Base-by-base conservation (phyloP, 2,329 filamentous ascomycete species). In the Sclerotinia trifoliorum region DNA sequence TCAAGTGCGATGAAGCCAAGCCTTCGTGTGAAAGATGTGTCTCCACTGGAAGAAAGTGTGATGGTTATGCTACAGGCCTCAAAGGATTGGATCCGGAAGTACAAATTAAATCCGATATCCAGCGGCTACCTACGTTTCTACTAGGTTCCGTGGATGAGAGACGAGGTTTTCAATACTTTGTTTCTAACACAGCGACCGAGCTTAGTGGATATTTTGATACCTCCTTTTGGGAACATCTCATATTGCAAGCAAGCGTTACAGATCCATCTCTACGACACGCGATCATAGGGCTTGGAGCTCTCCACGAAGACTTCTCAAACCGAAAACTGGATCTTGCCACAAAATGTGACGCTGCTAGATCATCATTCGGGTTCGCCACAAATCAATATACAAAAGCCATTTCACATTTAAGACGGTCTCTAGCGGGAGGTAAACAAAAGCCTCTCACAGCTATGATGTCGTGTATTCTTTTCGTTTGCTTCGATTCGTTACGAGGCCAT, bases 361-460 rank as follows among this genome's bases (percentile, higher is more conserved):
- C 70, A 13, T 69, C 61, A 5, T 49, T 69, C 10, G 63, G 69
- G 15, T 77, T 77, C 67, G 74, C 75, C 11, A 62, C 71, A 29
- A 70, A 69, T 29, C 76, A 77, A 71, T 76, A 77, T 55, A 69
- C 73, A n/a, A 77, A 76, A 66, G 74, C 76, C 11, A 73, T 77
- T 52, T 68, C 67, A 4, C 67, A 74, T 62, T 61, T 77, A 26
- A 67, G 74, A 52, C 66, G 69, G n/a, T 72, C 71, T 44, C 67
- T 77, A 17, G 56, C 70, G 4, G 51, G 46, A 19, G 72, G 72
- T n/a, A 72, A 71, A 44, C 71, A 75, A 35, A 68, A 69, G 13
- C 70, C 74, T 21, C 24, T 75, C 19, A 72, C 70, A 21, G 73
- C 74, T 32, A 65, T 76, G 26, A 73, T 77, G 74, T 74, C 71